phyloP scores from a whole-genome alignment of 768 basidiomycete genomes.

The Mycena amicta region DNA sequence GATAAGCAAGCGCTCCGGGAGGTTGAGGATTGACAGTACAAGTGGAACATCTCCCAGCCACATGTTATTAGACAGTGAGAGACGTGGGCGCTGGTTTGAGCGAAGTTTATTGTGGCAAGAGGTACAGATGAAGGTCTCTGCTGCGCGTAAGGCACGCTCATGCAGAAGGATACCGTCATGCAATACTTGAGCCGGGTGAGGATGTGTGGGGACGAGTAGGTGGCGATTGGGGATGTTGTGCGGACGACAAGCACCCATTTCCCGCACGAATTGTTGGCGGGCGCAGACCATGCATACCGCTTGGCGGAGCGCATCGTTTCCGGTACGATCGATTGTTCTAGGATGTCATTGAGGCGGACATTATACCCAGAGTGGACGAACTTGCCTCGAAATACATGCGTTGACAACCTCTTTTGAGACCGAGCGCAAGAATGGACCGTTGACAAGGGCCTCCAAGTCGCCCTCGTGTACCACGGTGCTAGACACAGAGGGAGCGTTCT shows the following conservation, averaged over 20 bases:
- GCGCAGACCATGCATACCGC: background rate
- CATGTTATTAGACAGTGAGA: constrained; percentile 22
- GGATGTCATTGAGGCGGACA: too few relatives aligned
- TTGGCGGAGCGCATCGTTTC: background rate
- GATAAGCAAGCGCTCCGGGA: constrained; percentile 30
- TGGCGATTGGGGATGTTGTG: background rate
- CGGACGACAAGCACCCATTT: background rate
- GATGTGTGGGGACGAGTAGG: background rate
- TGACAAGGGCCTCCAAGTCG: too few relatives aligned
- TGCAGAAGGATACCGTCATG: background rate
- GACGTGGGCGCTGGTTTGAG: background rate
- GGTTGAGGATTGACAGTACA: constrained; percentile 19
- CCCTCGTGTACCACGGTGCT: too few relatives aligned
- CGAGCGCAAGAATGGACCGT: too few relatives aligned
- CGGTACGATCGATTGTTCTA: background rate
- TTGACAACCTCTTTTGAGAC: too few relatives aligned
- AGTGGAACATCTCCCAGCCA: constrained; percentile 30
- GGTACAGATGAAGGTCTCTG: background rate
- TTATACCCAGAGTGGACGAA: too few relatives aligned
- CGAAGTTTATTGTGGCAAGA: background rate
- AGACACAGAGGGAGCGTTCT: too few relatives aligned
- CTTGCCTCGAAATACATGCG: too few relatives aligned
- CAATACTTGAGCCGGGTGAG: background rate
- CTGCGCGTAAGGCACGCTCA: background rate
- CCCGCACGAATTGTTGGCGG: background rate